Conservation (phyloP, 2,329 filamentous ascomycete genomes). For the Botrytis paeoniae region DNA sequence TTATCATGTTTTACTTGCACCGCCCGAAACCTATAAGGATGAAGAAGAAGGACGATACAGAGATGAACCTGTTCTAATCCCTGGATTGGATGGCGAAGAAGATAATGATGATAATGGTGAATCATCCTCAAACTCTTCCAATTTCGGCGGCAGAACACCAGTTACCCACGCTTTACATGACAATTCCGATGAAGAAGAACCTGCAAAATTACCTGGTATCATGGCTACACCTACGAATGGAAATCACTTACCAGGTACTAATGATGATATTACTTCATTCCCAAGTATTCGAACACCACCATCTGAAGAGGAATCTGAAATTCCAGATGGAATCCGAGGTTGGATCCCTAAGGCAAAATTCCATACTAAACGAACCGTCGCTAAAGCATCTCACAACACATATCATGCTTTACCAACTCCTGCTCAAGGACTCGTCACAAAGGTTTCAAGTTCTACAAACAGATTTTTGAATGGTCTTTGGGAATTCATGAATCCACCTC, state of each 20-base stretch:
- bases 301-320: conserved; percentile 33
- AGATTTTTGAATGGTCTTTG: conserved; percentile 67
- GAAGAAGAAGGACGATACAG: conserved; percentile 56
- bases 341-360: conserved; percentile 41
- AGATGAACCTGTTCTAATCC: conserved; percentile 51
- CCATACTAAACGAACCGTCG: conserved; percentile 33
- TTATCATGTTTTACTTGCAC: conserved; percentile 89
- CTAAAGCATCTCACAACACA: conserved; percentile 20
- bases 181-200: conserved; percentile 44
- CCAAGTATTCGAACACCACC: conserved; percentile 47
- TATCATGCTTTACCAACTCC: conserved; percentile 52
- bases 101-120: conserved; percentile 23
- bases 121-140: conserved; percentile 32
- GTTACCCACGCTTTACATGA: conserved; percentile 35
- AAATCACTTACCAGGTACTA: conserved; percentile 22
- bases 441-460: conserved; percentile 41
- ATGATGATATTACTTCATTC: conserved; percentile 58
- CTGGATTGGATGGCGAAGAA: conserved; percentile 42
- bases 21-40: conserved; percentile 69
- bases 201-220: conserved; percentile 35
- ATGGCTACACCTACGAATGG: conserved; percentile 30
- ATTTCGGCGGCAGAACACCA: conserved; percentile 38
- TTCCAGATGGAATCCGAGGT: conserved; percentile 44
- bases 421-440: conserved; percentile 49
- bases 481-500: conserved; percentile 97